These are phyloP conservation scores for Aspergillus hancockii DNA, from an alignment of 495 filamentous ascomycete genomes.

Conservation along the genomic window DNA sequence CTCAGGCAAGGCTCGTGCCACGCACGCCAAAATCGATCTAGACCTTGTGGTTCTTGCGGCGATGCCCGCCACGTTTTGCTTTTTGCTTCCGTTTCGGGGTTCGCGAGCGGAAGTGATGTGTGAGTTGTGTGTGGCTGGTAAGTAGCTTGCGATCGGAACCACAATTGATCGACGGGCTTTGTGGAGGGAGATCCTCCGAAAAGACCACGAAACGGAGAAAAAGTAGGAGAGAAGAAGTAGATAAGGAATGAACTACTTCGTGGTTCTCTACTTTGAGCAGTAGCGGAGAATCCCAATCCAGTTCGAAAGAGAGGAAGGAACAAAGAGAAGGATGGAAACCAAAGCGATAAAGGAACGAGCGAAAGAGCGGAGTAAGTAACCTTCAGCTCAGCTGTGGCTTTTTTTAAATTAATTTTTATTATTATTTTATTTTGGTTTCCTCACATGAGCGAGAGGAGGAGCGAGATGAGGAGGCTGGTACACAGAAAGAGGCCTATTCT, in stretches of 20 bases:
- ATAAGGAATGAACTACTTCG: too few species aligned
- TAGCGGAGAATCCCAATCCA: neutral
- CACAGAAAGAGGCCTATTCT: constrained; percentile 2
- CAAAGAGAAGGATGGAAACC: neutral
- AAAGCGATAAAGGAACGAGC: neutral
- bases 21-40: neutral
- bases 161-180: too few species aligned
- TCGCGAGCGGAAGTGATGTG: neutral
- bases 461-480: neutral
- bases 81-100: neutral
- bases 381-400: neutral
- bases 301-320: neutral
- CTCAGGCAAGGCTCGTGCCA: neutral
- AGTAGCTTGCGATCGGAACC: neutral
- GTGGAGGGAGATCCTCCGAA: too few species aligned
- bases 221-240: too few species aligned
- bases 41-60: neutral
- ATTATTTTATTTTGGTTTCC: neutral
- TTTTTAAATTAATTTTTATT: neutral
- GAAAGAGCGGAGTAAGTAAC: neutral
- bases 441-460: neutral
- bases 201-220: too few species aligned
- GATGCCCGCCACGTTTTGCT: neutral
- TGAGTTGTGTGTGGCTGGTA: too few species aligned
- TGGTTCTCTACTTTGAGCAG: too few species aligned